Base-by-base conservation (phyloP, 805 yeast species). In the Ogataea henricii region DNA sequence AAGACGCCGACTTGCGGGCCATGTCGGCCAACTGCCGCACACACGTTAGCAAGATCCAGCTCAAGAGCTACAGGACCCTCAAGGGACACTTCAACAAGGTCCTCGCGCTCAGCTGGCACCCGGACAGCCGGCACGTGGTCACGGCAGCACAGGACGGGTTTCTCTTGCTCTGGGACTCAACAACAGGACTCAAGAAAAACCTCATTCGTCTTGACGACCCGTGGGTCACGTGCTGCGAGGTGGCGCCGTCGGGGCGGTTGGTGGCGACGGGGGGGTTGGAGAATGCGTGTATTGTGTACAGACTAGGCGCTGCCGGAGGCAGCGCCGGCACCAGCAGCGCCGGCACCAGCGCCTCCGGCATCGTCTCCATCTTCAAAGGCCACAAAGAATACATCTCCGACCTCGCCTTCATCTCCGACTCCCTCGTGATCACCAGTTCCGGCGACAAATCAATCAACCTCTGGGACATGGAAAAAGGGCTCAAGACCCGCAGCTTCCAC, bases 111-210 rank as follows among this genome's bases (percentile, higher is more conserved):
- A 72, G 80, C 44, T 87, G 96, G 95, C 76, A 82, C 45, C 63
- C 71, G 0, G 85, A 87, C 60, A 83, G 84, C n/a, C 65, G 68
- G 38, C 75, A 74, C 38, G 60, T 90, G 2, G 65, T 89, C 7
- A 79, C 89, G 42, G 89, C 89, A 0, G 83, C 92, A 21, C 96
- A 88, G 62, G 97, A 91, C 66, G 96, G 96, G 2, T 86, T 81
- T 60, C 72, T 89, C 72, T 72, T 91, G 32, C 66, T 88, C 17
- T 91, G 97, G 97, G 92, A 90, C 63, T 75, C 89, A 0, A 69
- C 76, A 3, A 78, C 88, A 0, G 91, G 90, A 2, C 70, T 78
- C 53, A 91, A 90, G 60, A 70, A 78, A 46, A 81, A 82, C 46
- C 89, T 89, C 0, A 78, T 90, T 14, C 77, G 82, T 3, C 68